Percentiles rank a stretch among this genome's conserved stretches.
These are phyloP conservation scores for Phallus indusiatus DNA, from an alignment of 768 basidiomycete species.

Conservation along the genomic window DNA sequence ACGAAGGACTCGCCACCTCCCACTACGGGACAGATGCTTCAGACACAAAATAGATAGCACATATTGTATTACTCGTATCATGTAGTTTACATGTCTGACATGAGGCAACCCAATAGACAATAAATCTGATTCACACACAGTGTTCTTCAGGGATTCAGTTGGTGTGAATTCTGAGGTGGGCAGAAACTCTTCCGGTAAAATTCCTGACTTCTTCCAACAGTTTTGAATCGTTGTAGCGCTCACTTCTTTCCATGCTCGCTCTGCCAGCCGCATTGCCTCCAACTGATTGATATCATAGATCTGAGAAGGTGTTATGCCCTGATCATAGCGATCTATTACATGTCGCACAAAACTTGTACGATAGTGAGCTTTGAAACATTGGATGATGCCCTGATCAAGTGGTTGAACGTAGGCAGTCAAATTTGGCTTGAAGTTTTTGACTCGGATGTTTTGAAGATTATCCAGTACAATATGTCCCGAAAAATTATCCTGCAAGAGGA, in stretches of 20 bases:
- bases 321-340: neutral
- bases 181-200: constrained; percentile 12
- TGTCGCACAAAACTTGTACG: neutral
- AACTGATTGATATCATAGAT: constrained; percentile 33
- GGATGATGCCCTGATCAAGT: neutral
- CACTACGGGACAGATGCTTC: too few species aligned
- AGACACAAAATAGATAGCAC: too few species aligned
- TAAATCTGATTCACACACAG: too few species aligned
- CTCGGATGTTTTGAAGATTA: neutral
- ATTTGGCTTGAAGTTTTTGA: neutral
- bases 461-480: neutral
- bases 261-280: constrained; percentile 27
- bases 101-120: too few species aligned
- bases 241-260: constrained; percentile 26
- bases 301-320: neutral
- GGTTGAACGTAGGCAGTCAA: neutral
- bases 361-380: neutral
- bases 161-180: too few species aligned
- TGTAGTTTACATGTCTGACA: too few species aligned
- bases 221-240: constrained; percentile 25
- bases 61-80: too few species aligned
- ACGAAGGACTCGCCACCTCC: too few species aligned
- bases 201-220: constrained; percentile 30
- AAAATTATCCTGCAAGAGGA: neutral
- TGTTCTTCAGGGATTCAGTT: too few species aligned